phyloP scores from a whole-genome alignment of 441 rosid genomes.

The Aquilaria agallochum region DNA sequence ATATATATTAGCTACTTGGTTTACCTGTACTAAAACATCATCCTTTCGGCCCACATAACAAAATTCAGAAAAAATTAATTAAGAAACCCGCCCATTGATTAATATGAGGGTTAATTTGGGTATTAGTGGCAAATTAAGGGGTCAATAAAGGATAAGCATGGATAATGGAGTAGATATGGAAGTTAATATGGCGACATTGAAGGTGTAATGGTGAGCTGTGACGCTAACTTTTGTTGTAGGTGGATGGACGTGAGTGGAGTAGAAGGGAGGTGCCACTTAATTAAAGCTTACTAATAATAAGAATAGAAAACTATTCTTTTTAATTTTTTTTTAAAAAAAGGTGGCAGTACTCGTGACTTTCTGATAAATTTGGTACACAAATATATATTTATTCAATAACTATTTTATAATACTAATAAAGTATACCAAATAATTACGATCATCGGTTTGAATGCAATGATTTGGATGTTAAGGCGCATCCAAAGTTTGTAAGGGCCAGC shows the following conservation, averaged over 20 bases:
- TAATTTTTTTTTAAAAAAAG: too few relatives aligned
- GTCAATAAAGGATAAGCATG: neutral
- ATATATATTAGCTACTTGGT: neutral
- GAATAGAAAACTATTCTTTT: neutral
- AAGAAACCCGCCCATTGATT: too few relatives aligned
- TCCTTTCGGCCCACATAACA: neutral
- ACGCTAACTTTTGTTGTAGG: neutral
- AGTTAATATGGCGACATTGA: constrained; percentile 8
- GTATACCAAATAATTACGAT: neutral
- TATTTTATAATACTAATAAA: neutral
- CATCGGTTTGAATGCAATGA: constrained; percentile 19
- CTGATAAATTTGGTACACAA: neutral
- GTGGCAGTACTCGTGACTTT: too few relatives aligned
- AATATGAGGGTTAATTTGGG: neutral
- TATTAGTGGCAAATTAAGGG: neutral
- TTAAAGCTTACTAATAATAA: neutral
- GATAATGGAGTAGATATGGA: neutral
- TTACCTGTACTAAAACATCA: neutral
- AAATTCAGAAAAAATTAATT: too few relatives aligned
- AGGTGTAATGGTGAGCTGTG: constrained; percentile 18
- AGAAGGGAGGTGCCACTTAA: constrained; percentile 14
- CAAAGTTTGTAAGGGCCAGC: constrained; percentile 16
- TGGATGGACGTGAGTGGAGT: constrained; percentile 22
- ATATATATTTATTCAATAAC: constrained; percentile 4
- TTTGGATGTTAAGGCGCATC: constrained; percentile 11